These are phyloP conservation scores for Pistacia integerrima DNA, from an alignment of 345 rosid species.

Conservation along the genomic window DNA sequence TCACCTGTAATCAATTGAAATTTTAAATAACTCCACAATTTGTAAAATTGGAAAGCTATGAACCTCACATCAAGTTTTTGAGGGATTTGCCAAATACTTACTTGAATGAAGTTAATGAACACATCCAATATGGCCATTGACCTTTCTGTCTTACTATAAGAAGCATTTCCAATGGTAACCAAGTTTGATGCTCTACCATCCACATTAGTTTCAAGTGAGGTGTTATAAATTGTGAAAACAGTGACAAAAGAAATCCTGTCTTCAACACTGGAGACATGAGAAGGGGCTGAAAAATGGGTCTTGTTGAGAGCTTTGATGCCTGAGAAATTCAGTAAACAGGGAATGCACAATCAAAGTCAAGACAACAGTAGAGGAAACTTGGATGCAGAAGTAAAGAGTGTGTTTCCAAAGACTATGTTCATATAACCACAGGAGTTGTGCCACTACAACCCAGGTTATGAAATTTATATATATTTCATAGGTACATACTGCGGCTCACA, in stretches of 20 bases:
- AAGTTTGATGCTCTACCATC: constrained; percentile 42
- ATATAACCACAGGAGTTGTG: not conserved
- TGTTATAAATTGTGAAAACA: constrained; percentile 70
- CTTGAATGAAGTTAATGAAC: constrained; percentile 77
- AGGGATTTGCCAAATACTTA: constrained; percentile 19
- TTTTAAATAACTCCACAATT: not conserved
- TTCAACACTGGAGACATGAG: constrained; percentile 30
- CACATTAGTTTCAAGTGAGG: constrained; percentile 32
- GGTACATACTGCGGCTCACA: not conserved
- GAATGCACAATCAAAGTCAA: constrained; percentile 5
- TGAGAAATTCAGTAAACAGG: constrained; percentile 24
- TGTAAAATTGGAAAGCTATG: not conserved
- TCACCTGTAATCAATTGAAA: constrained; percentile 50
- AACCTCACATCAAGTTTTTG: not conserved
- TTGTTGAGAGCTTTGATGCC: constrained; percentile 77
- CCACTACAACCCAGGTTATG: not conserved
- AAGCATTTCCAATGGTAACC: constrained; percentile 74
- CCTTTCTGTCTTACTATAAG: constrained; percentile 66
- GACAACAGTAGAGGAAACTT: not conserved
- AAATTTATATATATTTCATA: not conserved
- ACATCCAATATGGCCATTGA: constrained; percentile 71
- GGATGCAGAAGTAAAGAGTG: not conserved
- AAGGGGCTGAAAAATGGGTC: constrained; percentile 42
- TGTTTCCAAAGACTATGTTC: not conserved
- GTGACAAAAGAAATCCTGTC: constrained; percentile 64